A percentile compares a stretch with the other conserved stretches of the same genome.
Conservation (phyloP, 192 early-diverging fungal genomes). For the Linnemannia zychae region DNA sequence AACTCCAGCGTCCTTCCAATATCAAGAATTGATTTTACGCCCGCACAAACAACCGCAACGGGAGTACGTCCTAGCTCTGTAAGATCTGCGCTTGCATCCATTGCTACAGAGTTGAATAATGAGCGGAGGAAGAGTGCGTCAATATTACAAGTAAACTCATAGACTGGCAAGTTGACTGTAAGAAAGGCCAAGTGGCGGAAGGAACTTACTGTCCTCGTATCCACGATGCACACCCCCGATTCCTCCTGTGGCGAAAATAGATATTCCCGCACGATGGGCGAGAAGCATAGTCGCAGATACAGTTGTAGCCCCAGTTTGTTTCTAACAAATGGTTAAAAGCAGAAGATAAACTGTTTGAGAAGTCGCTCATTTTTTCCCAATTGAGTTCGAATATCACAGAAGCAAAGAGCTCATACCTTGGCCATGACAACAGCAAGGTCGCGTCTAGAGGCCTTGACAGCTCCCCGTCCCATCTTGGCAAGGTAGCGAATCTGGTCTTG, state of each 20-base stretch:
- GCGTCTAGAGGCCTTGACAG: conserved; percentile 86
- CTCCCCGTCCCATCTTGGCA: conserved; percentile 69
- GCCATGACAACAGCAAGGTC: conserved; percentile 86
- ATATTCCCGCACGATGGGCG: conserved; percentile 88
- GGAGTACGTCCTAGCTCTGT: conserved; percentile 92
- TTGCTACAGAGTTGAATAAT: conserved; percentile 51
- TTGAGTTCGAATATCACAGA: not conserved
- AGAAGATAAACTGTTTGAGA: not conserved
- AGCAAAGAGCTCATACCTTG: conserved; percentile 54
- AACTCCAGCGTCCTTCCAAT: conserved; percentile 93
- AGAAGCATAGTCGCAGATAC: conserved; percentile 94
- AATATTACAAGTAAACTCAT: not conserved
- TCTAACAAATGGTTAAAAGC: conserved; percentile 37
- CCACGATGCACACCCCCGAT: conserved; percentile 97
- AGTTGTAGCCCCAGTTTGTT: conserved; percentile 88
- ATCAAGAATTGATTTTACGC: conserved; percentile 97
- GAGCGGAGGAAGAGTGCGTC: not conserved
- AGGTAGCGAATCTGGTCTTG: conserved; percentile 72
- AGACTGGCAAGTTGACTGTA: not conserved
- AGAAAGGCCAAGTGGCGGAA: not conserved
- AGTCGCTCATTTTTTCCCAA: not conserved
- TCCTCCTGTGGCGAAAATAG: conserved; percentile 95
- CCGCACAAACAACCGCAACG: conserved; percentile 95
- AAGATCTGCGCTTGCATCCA: conserved; percentile 95
- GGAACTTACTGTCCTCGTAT: conserved; percentile 69